phyloP scores from a whole-genome alignment of 169 alveolate genomes.

The Amoebophrya sp. region DNA sequence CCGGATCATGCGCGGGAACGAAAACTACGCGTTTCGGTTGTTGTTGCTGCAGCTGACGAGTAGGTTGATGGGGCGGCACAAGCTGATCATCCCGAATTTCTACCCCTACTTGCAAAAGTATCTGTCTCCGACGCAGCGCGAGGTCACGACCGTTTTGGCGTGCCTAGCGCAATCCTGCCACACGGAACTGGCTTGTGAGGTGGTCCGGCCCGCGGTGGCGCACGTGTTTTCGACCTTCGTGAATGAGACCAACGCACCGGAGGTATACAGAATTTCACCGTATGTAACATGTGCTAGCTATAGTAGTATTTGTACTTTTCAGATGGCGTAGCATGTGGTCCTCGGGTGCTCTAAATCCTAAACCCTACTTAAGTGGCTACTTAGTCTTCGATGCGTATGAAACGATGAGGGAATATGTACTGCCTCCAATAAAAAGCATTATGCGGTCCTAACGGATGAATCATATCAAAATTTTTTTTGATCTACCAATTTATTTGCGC shows the following conservation, averaged over 20 bases:
- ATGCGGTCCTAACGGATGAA: too few species aligned
- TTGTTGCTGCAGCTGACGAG: slow-evolving; percentile 46
- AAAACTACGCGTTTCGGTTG: slow-evolving; percentile 25
- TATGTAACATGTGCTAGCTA: too few species aligned
- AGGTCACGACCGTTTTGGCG: slow-evolving; percentile 70
- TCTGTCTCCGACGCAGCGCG: slow-evolving; percentile 69
- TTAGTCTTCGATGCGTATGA: too few species aligned
- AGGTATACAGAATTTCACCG: too few species aligned
- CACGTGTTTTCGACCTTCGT: background rate
- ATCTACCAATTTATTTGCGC: too few species aligned
- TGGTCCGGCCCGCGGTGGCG: slow-evolving; percentile 64
- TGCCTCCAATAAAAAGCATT: too few species aligned
- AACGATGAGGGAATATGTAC: too few species aligned
- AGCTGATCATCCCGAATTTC: slow-evolving; percentile 47
- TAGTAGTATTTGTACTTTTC: background rate
- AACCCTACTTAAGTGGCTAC: background rate
- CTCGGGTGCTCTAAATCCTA: background rate
- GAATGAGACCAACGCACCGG: slow-evolving; percentile 1
- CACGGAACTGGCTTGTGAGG: slow-evolving; percentile 70
- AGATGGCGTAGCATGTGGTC: background rate
- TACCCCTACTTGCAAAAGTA: slow-evolving; percentile 53
- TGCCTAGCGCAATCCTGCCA: slow-evolving; percentile 77
- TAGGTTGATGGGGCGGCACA: slow-evolving; percentile 42
- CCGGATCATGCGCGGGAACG: background rate
- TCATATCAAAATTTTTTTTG: too few species aligned